Evolutionary conservation across 2,329 filamentous ascomycete species (phyloP).

Genomic region (Penicillium janthinellum): DNA sequence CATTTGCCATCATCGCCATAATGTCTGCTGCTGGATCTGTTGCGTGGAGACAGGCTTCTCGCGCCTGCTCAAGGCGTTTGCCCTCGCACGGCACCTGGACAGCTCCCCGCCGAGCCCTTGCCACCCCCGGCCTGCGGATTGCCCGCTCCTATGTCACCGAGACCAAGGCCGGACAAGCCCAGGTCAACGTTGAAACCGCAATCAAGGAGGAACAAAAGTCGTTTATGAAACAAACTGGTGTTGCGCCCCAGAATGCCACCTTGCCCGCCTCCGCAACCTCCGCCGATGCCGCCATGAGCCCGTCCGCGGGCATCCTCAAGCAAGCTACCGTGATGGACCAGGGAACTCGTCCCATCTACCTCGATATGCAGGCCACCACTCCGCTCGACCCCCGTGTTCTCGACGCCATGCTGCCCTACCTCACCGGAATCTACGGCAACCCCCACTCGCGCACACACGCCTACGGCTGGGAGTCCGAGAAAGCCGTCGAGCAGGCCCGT

Average conservation of each 20-base stretch:
- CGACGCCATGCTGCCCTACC: slow-evolving; percentile 94
- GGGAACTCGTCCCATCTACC: slow-evolving; percentile 90
- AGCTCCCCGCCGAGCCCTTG: slow-evolving; percentile 45
- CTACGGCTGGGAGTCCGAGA: slow-evolving; percentile 98
- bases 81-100: slow-evolving; percentile 44
- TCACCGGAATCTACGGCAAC: slow-evolving; percentile 92
- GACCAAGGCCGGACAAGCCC: slow-evolving; percentile 68
- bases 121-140: slow-evolving; percentile 27
- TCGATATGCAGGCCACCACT: slow-evolving; percentile 98
- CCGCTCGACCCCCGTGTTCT: slow-evolving; percentile 92
- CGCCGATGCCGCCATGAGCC: slow-evolving; percentile 72
- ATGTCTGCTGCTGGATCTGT: slow-evolving; percentile 70
- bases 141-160: slow-evolving; percentile 77
- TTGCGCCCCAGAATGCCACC: slow-evolving; percentile 57
- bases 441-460: slow-evolving; percentile 96
- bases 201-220: slow-evolving; percentile 85
- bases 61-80: slow-evolving; percentile 56
- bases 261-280: slow-evolving; percentile 61
- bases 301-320: slow-evolving; percentile 81
- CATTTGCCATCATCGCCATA: slow-evolving; percentile 25
- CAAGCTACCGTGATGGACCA: slow-evolving; percentile 92
- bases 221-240: slow-evolving; percentile 64
- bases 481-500: slow-evolving; percentile 85
- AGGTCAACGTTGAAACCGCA: slow-evolving; percentile 78
- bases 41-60: slow-evolving; percentile 73